Evolutionary conservation across 164 flowering plant species (phyloP), one percentile per base, ranked within the genome.

Genomic region (Stephania cephalantha): DNA sequence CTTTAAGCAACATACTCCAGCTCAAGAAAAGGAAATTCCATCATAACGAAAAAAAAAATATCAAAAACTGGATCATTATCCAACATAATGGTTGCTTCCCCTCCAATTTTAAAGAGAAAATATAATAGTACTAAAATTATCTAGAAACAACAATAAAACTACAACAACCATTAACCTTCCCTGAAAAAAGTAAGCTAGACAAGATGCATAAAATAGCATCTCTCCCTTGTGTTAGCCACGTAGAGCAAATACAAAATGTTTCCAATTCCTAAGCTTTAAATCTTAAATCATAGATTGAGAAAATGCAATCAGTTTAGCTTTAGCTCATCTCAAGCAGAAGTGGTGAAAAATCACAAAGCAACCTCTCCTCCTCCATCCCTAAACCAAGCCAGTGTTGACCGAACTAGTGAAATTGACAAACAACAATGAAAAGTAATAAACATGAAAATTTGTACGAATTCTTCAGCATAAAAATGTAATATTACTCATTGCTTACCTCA

Each of bases 401-500:
- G n/a, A 53, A 13, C 18, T 53, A 12, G 17, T 53, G 61, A 53
- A 53, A 53, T 53, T 53, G 18, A 12, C 61, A 4, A 53, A 13
- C 61, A 53, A 13, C 18, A 4, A 53, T 18, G 18, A 53, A 12
- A 18, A 53, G 0, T 2, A 13, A 12, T 53, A 12, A 53, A 13
- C 13, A 10, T n/a, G 66, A 18, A 58, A 20, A 25, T 61, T 61
- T 61, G n/a, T 25, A 61, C 25, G 18, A 4, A 9, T 18, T 61
- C 20, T 61, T 61, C 66, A 18, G 22, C 20, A 20, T 61, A 61
- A 61, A 7, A 61, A 61, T 35, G 20, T 61, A 61, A 58, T n/a
- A 58, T 18, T 17, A 15, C 18, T 50, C 81, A 76, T 70, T 72
- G 76, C 69, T 81, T 77, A 73, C 78, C 67, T 67, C 45, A 15